Percentiles rank a stretch among this genome's conserved stretches.
Conservation (phyloP, 139 green algal species). For the Limnomonas spitsbergensis region DNA sequence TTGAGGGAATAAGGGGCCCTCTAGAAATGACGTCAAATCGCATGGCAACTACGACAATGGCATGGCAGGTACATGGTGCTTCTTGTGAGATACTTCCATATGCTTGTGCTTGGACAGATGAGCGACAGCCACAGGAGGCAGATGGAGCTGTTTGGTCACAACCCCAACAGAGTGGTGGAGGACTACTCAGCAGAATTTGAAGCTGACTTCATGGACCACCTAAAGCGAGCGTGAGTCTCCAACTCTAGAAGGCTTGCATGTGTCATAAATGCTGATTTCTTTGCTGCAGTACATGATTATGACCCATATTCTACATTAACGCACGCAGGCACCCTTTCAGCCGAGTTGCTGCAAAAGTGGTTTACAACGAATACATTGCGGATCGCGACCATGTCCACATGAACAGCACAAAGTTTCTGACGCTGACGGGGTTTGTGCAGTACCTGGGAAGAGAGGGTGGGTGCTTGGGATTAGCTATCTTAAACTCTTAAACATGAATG, state of each 20-base stretch:
- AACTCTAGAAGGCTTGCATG: not conserved
- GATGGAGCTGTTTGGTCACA: conserved; percentile 88
- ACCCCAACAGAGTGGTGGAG: conserved; percentile 70
- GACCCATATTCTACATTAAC: too few relatives aligned
- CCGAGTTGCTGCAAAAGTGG: conserved; percentile 74
- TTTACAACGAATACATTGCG: conserved; percentile 95
- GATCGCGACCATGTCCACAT: conserved; percentile 95
- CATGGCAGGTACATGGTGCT: too few relatives aligned
- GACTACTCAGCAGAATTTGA: conserved; percentile 91
- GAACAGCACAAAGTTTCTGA: conserved; percentile 94
- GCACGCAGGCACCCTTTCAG: conserved; percentile 63
- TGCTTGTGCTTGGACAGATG: too few relatives aligned
- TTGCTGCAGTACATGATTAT: too few relatives aligned
- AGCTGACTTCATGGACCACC: conserved; percentile 83
- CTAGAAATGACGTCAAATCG: too few relatives aligned
- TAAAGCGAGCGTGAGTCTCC: conserved; percentile 58
- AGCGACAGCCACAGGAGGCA: conserved; percentile 77
- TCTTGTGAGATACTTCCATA: too few relatives aligned
- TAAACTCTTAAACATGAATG: not conserved
- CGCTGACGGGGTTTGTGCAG: conserved; percentile 76
- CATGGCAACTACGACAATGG: too few relatives aligned
- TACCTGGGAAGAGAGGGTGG: conserved; percentile 55
- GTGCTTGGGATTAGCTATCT: not conserved
- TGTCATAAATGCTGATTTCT: not conserved
- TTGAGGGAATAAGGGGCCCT: too few relatives aligned